Evolutionary conservation across 495 filamentous ascomycete species (phyloP).

Genomic region (Hypoxylon intermedium): DNA sequence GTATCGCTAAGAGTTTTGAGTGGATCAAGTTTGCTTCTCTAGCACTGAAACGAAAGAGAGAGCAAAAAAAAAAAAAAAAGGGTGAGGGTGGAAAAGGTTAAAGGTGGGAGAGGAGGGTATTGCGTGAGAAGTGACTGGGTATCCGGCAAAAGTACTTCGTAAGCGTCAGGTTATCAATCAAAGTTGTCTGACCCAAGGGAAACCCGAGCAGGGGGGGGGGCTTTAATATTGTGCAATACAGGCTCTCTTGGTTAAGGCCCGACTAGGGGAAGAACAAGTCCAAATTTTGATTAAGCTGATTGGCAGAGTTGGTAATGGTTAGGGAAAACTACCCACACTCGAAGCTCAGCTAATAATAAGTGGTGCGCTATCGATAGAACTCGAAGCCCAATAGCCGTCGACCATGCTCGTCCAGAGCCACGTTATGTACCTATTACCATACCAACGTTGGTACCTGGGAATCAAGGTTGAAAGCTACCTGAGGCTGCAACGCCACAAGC

Average conservation of each 20-base stretch:
- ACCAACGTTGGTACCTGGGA: background rate
- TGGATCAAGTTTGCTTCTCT: background rate
- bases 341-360: conserved; percentile 20
- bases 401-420: background rate
- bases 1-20: too few species aligned
- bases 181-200: conserved; percentile 41
- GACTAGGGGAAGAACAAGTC: conserved; percentile 33
- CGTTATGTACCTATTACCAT: background rate
- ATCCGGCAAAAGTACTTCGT: conserved; percentile 42
- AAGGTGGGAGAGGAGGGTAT: conserved; percentile 32
- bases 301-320: conserved; percentile 17
- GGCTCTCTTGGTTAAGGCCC: conserved; percentile 30
- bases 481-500: conserved; percentile 10
- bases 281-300: conserved; percentile 33
- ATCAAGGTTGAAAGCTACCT: conserved; percentile 8
- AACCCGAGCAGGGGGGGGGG: conserved; percentile 37
- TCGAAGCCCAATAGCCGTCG: background rate
- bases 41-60: background rate
- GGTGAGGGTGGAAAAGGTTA: conserved; percentile 25
- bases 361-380: conserved; percentile 7
- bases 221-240: conserved; percentile 41
- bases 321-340: conserved; percentile 9
- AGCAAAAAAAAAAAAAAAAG: too few species aligned
- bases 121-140: conserved; percentile 17
- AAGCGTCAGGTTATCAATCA: conserved; percentile 37